A percentile compares a stretch with the other conserved stretches of the same genome.
Conservation (phyloP, 2,329 filamentous ascomycete genomes). For the Tricladium varicosporioides region DNA sequence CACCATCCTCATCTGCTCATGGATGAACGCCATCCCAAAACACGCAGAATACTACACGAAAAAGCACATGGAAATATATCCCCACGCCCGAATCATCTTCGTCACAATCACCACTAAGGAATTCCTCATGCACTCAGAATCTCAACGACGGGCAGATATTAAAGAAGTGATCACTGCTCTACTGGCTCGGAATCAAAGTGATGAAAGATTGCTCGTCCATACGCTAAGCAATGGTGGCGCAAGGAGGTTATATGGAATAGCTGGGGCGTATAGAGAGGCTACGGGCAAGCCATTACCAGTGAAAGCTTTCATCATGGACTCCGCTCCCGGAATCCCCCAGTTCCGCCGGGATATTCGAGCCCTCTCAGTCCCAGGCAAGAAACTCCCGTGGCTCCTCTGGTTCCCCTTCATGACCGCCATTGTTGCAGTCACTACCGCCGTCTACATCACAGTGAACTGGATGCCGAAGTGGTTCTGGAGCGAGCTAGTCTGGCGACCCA, state of each 20-base stretch:
- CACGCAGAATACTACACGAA: slow-evolving; percentile 55
- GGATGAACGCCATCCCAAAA: slow-evolving; percentile 55
- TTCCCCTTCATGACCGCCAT: slow-evolving; percentile 14
- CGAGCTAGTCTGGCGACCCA: slow-evolving; percentile 27
- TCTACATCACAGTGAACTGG: slow-evolving; percentile 25
- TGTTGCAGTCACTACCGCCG: slow-evolving; percentile 10
- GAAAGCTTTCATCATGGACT: slow-evolving; percentile 22
- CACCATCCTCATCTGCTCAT: slow-evolving; percentile 53
- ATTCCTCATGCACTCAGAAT: slow-evolving; percentile 40
- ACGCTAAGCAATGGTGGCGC: slow-evolving; percentile 59
- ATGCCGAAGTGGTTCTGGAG: slow-evolving; percentile 26
- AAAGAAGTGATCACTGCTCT: slow-evolving; percentile 30
- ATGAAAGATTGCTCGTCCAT: slow-evolving; percentile 46
- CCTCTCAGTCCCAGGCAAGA: slow-evolving; percentile 14
- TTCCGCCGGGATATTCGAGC: slow-evolving; percentile 28
- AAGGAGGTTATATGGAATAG: slow-evolving; percentile 29
- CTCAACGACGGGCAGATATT: slow-evolving; percentile 28
- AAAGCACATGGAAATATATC: slow-evolving; percentile 50
- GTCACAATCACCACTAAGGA: slow-evolving; percentile 46
- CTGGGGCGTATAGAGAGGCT: slow-evolving; percentile 11
- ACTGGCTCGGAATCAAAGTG: slow-evolving; percentile 10
- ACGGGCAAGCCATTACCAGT: slow-evolving; percentile 20
- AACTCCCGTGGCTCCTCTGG: slow-evolving; percentile 16
- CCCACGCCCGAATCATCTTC: slow-evolving; percentile 48
- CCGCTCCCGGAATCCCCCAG: slow-evolving; percentile 26